Percentiles rank a stretch among this genome's conserved stretches.
These are phyloP conservation scores for Kazachstania sp. DNA, from an alignment of 1,139 yeast species.

Conservation along the genomic window DNA sequence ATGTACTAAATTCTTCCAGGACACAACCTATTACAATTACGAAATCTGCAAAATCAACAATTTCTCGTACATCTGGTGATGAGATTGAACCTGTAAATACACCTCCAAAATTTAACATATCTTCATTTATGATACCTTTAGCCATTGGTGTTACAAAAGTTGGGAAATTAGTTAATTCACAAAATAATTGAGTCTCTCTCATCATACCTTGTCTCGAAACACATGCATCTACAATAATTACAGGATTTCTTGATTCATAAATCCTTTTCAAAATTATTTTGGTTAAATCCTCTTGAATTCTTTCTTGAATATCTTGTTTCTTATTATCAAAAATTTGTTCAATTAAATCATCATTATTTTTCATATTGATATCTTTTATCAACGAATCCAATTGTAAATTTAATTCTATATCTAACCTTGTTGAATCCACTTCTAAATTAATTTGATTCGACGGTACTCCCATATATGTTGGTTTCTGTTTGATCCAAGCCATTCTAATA, in stretches of 20 bases:
- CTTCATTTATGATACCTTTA: slow-evolving; percentile 69
- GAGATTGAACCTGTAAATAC: slow-evolving; percentile 80
- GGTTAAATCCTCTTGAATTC: slow-evolving; percentile 45
- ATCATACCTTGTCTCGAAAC: slow-evolving; percentile 66
- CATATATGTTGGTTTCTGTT: slow-evolving; percentile 74
- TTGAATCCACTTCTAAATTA: slow-evolving; percentile 50
- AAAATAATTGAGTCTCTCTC: slow-evolving; percentile 52
- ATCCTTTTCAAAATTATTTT: too few species aligned
- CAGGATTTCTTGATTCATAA: slow-evolving; percentile 52
- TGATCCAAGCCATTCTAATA: slow-evolving; percentile 57
- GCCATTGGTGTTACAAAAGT: slow-evolving; percentile 88
- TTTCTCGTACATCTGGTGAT: slow-evolving; percentile 62
- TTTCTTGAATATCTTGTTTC: too few species aligned
- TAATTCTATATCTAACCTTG: slow-evolving; percentile 51
- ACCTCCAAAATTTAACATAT: slow-evolving; percentile 70
- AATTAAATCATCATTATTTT: slow-evolving; percentile 57
- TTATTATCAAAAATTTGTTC: too few species aligned
- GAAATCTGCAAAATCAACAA: slow-evolving; percentile 70
- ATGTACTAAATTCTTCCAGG: slow-evolving; percentile 81
- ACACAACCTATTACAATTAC: slow-evolving; percentile 74
- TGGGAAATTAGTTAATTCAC: slow-evolving; percentile 67
- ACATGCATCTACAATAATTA: slow-evolving; percentile 79
- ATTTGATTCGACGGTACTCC: slow-evolving; percentile 78
- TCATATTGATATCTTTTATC: too few species aligned
- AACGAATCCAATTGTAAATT: slow-evolving; percentile 50